Evolutionary conservation across 441 rosid genomes (phyloP).

Genomic region (Oxalis stricta): DNA sequence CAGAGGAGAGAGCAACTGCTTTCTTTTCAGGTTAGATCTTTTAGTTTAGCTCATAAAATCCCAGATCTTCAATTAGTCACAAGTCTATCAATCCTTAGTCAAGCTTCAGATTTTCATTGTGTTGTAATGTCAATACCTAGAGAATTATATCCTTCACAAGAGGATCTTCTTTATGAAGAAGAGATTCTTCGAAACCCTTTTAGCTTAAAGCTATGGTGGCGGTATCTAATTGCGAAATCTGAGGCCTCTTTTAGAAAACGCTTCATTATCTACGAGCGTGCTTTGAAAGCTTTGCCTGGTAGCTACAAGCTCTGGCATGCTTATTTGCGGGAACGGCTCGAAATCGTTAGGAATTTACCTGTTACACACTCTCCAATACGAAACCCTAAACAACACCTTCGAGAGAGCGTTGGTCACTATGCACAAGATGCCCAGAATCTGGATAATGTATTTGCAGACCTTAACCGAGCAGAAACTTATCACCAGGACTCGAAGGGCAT

Average conservation of each 20-base stretch:
- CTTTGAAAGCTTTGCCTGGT: slow-evolving; percentile 75
- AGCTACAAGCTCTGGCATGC: slow-evolving; percentile 88
- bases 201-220: slow-evolving; percentile 88
- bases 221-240: slow-evolving; percentile 60
- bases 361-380: slow-evolving; percentile 53
- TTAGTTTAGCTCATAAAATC: too few species aligned
- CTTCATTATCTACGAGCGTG: slow-evolving; percentile 68
- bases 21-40: too few species aligned
- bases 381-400: slow-evolving; percentile 69
- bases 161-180: slow-evolving; percentile 74
- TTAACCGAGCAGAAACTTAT: slow-evolving; percentile 50
- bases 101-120: neutral
- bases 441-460: slow-evolving; percentile 79
- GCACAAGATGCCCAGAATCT: slow-evolving; percentile 93
- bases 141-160: slow-evolving; percentile 71
- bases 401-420: slow-evolving; percentile 80
- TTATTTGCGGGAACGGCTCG: slow-evolving; percentile 68
- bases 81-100: neutral
- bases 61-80: too few species aligned
- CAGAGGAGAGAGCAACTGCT: too few species aligned
- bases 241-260: slow-evolving; percentile 61
- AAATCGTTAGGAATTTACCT: slow-evolving; percentile 56
- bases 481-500: slow-evolving; percentile 40
- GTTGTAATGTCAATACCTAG: slow-evolving; percentile 43
- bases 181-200: slow-evolving; percentile 75